A percentile compares a stretch with the other conserved stretches of the same genome.
Conservation (phyloP, 805 yeast genomes). For the Yueomyces sinensis region DNA sequence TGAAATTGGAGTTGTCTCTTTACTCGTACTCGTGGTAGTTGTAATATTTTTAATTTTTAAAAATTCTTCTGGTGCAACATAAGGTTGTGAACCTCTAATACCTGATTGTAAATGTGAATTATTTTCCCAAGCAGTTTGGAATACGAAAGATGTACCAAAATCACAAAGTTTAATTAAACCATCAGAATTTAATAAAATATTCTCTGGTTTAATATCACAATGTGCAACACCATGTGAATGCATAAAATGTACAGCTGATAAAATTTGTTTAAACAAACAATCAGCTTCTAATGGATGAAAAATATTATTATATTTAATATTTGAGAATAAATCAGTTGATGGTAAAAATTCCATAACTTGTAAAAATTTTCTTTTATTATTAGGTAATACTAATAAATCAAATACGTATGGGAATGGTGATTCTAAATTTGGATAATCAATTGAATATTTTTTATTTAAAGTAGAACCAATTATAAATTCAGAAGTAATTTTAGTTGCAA, state of each 20-base stretch:
- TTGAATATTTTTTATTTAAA: constrained; percentile 28
- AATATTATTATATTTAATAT: constrained; percentile 32
- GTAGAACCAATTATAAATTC: constrained; percentile 83
- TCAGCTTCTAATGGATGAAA: constrained; percentile 62
- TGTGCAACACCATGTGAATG: constrained; percentile 90
- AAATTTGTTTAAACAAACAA: constrained; percentile 77
- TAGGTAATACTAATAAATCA: constrained; percentile 71
- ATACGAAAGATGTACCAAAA: constrained; percentile 85
- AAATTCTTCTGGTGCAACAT: constrained; percentile 87
- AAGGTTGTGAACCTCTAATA: constrained; percentile 79
- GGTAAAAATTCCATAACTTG: constrained; percentile 94
- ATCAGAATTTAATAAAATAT: constrained; percentile 51
- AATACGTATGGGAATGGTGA: too few species aligned
- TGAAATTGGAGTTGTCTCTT: too few species aligned
- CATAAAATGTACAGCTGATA: constrained; percentile 72
- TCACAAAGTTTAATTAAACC: constrained; percentile 66
- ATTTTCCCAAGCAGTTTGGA: constrained; percentile 80
- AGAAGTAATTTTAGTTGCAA: constrained; percentile 74
- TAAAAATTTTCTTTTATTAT: constrained; percentile 60
- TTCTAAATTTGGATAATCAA: constrained; percentile 31
- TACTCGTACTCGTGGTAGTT: too few species aligned
- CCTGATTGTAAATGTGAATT: constrained; percentile 57
- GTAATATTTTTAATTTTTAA: constrained; percentile 29
- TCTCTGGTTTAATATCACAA: constrained; percentile 86
- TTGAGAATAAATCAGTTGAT: constrained; percentile 60